These are phyloP conservation scores for Sonneratia alba DNA, from an alignment of 345 rosid species.

Conservation along the genomic window DNA sequence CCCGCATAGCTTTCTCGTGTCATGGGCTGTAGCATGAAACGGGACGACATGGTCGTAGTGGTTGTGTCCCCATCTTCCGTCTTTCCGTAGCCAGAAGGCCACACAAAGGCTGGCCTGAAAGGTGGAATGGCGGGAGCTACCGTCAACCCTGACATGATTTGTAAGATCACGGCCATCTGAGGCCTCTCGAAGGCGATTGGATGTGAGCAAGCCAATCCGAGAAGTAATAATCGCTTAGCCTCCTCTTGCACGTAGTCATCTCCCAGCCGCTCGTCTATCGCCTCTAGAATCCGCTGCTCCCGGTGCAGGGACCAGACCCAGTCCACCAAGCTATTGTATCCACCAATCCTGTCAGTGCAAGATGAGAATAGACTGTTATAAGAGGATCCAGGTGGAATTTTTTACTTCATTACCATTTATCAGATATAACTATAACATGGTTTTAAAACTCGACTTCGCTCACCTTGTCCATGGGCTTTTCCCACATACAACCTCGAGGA, in stretches of 20 bases:
- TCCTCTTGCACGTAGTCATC: constrained; percentile 18
- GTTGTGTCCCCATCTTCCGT: no score
- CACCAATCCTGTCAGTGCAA: constrained; percentile 12
- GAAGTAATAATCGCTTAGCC: constrained; percentile 21
- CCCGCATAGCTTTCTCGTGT: no score
- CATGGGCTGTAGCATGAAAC: no score
- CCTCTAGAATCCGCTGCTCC: constrained; percentile 24
- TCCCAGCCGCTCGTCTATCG: constrained; percentile 24
- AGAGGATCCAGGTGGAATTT: neutral
- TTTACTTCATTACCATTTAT: no score
- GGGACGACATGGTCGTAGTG: no score
- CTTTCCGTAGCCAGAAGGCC: constrained; percentile 17
- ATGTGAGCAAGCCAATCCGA: constrained; percentile 44
- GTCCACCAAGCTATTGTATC: constrained; percentile 24
- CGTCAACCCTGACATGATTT: constrained; percentile 27
- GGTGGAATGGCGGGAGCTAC: constrained; percentile 29
- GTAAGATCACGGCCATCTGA: constrained; percentile 20
- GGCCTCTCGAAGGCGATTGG: constrained; percentile 26
- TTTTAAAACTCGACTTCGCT: no score
- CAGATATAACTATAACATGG: no score
- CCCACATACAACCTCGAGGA: constrained; percentile 33
- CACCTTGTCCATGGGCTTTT: constrained; percentile 11
- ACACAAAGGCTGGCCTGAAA: constrained; percentile 29
- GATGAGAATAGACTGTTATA: neutral
- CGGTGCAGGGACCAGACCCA: constrained; percentile 41